Conservation (phyloP, 2,329 filamentous ascomycete species). For the Arthrobotrys pseudoclavata region DNA sequence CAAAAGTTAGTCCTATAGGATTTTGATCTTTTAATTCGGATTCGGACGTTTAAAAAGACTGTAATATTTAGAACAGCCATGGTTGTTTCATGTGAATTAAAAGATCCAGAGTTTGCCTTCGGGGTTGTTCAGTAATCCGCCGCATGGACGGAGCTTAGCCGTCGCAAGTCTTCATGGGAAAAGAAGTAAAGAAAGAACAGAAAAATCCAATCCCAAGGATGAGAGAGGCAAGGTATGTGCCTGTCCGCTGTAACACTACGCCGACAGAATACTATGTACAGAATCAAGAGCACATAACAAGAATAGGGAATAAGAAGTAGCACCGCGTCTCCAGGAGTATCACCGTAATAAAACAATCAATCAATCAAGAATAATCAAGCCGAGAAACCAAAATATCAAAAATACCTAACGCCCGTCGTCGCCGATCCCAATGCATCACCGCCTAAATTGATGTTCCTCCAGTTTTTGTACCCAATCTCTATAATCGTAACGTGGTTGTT, state of each 20-base stretch:
- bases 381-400: slow-evolving; percentile 25
- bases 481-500: slow-evolving; percentile 54
- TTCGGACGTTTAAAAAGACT: not conserved
- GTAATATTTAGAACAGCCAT: slow-evolving; percentile 3
- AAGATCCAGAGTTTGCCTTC: slow-evolving; percentile 9
- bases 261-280: slow-evolving; percentile 51
- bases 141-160: slow-evolving; percentile 1
- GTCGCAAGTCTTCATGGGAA: not conserved
- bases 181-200: slow-evolving; percentile 12
- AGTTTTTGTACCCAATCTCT: slow-evolving; percentile 58
- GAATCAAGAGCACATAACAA: slow-evolving; percentile 25
- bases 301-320: slow-evolving; percentile 19
- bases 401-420: slow-evolving; percentile 58
- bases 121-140: slow-evolving; percentile 27
- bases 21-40: not conserved
- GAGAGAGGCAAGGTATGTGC: slow-evolving; percentile 23
- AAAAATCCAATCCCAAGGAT: slow-evolving; percentile 13
- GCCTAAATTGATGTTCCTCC: slow-evolving; percentile 54
- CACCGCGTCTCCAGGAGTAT: slow-evolving; percentile 56
- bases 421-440: slow-evolving; percentile 56
- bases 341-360: slow-evolving; percentile 28
- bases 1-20: not conserved
- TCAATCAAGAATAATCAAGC: slow-evolving; percentile 21
- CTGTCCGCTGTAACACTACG: slow-evolving; percentile 23
- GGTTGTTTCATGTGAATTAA: slow-evolving; percentile 15